Evolutionary conservation across 225 moss, liverwort and hornwort species (phyloP), one percentile per base, ranked within the genome.

Genomic region (Sphagnum contortum): DNA sequence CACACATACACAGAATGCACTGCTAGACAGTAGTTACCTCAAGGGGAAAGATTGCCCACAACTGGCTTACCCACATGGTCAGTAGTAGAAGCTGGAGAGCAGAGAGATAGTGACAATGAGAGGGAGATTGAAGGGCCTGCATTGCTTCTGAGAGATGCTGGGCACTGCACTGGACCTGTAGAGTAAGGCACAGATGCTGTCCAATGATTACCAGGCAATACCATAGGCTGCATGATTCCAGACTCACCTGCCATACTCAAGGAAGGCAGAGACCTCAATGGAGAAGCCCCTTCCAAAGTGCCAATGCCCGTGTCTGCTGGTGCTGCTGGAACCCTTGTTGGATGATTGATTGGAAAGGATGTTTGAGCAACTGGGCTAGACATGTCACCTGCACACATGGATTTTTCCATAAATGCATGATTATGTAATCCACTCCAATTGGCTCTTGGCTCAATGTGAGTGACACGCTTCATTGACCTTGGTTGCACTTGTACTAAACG

Each of bases 101-200:
- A 54, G 45, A 70, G 62, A 7, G 69, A 72, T 45, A 79, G 72
- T 60, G 76, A 74, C 67, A 83, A 72, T 10, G 79, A 69, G 48
- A 83, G 76, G 48, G 83, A 74, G 69, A 76, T 70, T 47, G 69
- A 64, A 57, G 74, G 55, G 65, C 67, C 59, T 14, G 74, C 66
- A 48, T 67, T 58, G 8, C 65, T 67, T 29, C 44, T 4, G 57
- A 6, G 50, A 67, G 65, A 47, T 29, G 29, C 29, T 29, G 69
- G 55, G 67, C 61, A 69, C 62, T 76, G 59, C 51, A 56, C 71
- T 50, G 64, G 9, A 70, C 64, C 55, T 11, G 45, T 53, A 3
- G 59, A 9, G 9, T 6, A 52, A 52, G 9, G 52, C 9, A 9
- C 9, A 6, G 52, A 52, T 48, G 55, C 49, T 54, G 3, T 50